A percentile compares a stretch with the other conserved stretches of the same genome.
Conservation (phyloP, 306 rosid species). For the Castanea sativa region DNA sequence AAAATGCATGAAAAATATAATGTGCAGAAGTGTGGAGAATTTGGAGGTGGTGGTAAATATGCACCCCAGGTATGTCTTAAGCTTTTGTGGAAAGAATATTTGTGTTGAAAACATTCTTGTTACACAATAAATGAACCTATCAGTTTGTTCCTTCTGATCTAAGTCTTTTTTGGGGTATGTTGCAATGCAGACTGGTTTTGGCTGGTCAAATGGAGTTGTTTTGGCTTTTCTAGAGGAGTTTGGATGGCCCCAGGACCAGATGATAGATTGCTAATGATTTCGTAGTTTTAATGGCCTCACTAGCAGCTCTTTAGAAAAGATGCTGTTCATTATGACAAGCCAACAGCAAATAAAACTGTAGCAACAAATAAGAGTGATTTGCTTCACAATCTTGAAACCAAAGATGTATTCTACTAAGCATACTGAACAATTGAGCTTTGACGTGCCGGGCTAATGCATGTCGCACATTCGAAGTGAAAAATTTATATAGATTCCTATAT, state of each 20-base stretch:
- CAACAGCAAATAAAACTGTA: background rate
- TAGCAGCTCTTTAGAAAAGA: background rate
- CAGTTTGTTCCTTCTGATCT: background rate
- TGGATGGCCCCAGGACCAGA: conserved; percentile 83
- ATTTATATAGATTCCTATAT: no score
- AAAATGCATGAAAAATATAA: conserved; percentile 82
- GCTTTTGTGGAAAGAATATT: background rate
- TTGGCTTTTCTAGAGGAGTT: conserved; percentile 93
- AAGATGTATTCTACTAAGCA: background rate
- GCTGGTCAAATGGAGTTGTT: conserved; percentile 92
- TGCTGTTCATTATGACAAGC: background rate
- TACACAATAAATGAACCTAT: background rate
- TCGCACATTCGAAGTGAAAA: no score
- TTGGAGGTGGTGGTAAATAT: conserved; percentile 89
- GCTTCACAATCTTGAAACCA: background rate
- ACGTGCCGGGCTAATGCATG: no score
- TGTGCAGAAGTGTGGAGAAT: conserved; percentile 65
- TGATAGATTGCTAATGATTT: conserved; percentile 43
- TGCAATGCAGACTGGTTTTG: conserved; percentile 89
- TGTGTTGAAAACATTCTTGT: background rate
- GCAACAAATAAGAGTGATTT: background rate
- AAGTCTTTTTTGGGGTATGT: conserved; percentile 15
- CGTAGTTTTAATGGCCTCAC: conserved; percentile 2
- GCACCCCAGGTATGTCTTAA: conserved; percentile 58
- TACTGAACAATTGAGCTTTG: background rate